Conservation (phyloP, 1,284 basidiomycete genomes). For the Cronartium ribicola region DNA sequence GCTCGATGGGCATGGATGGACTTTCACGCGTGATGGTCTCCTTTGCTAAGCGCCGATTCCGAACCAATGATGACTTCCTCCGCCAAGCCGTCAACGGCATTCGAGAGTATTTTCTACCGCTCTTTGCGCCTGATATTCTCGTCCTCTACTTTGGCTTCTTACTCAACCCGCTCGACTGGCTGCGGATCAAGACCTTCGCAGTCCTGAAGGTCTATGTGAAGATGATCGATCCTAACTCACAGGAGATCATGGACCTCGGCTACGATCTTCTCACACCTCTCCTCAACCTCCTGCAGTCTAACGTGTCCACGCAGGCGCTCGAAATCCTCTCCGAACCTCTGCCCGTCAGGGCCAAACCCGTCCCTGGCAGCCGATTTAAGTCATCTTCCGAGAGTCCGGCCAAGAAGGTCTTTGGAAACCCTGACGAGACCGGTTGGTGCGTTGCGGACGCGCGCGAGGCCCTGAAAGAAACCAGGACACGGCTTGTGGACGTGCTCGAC, state of each 20-base stretch:
- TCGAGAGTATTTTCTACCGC: conserved; percentile 39
- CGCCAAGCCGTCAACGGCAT: conserved; percentile 39
- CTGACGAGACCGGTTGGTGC: conserved; percentile 78
- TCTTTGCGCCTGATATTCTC: conserved; percentile 12
- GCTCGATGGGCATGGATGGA: conserved; percentile 34
- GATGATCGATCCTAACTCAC: conserved; percentile 19
- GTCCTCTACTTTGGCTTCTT: conserved; percentile 37
- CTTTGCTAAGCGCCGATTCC: conserved; percentile 34
- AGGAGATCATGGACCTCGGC: conserved; percentile 33
- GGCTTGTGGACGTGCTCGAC: conserved; percentile 76
- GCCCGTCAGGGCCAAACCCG: conserved; percentile 13
- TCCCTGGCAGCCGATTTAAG: neutral
- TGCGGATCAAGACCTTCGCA: conserved; percentile 19
- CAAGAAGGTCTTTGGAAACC: conserved; percentile 69
- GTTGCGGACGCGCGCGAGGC: conserved; percentile 65
- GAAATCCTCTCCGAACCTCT: conserved; percentile 39
- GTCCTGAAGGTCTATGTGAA: conserved; percentile 33
- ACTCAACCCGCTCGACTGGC: conserved; percentile 37
- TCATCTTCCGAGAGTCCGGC: neutral
- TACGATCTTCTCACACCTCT: conserved; percentile 35
- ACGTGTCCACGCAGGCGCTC: conserved; percentile 17
- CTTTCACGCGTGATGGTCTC: conserved; percentile 38
- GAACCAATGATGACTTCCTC: conserved; percentile 41
- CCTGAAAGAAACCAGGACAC: conserved; percentile 64
- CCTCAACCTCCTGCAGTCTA: conserved; percentile 31